Evolutionary conservation across 306 rosid genomes (phyloP), one percentile per base, ranked within the genome.

Genomic region (Fagus sylvatica): DNA sequence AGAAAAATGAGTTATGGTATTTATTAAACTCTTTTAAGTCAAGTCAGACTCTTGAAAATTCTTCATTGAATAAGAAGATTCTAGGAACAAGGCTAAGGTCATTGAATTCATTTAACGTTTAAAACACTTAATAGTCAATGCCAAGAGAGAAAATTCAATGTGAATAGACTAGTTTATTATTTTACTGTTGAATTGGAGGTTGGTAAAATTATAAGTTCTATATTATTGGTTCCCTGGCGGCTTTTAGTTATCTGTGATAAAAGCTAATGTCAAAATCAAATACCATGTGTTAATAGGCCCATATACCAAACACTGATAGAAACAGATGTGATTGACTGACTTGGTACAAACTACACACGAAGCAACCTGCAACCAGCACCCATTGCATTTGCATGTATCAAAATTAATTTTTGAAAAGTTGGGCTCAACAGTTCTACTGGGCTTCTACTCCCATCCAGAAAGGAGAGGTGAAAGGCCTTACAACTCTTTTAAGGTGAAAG

Each of bases 41-140:
- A n/a, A 53, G 74, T 53, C 73, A 51, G 54, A 46, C 51, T 19
- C 36, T 15, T 8, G n/a, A 73, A 54, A 73, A 65, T 53, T 64
- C 5, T 0, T 5, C 41, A 48, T 13, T 46, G 9, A 46, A 46
- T 46, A 46, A 2, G 65, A 10, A 59, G 65, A 30, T 9, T 59
- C 65, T 0, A 22, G 37, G 17, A 59, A 28, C 2, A 10, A 46
- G 51, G 11, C 9, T 10, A 0, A 46, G 13, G 51, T 2, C 4
- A 15, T 46, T 46, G 51, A 46, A 46, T 10, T 46, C 2, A 46
- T 2, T 46, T 22, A 22, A 22, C 28, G 51, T 46, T 46, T 12
- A 46, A 46, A 46, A 46, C 11, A 46, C 51, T 46, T 46, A 3
- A 10, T 46, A 46, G 51, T 15, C 51, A 9, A 28, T 70, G 55